Percentiles rank a stretch among this genome's conserved stretches.
Conservation (phyloP, 148 eudicot species). For the Fallopia convolvulus region DNA sequence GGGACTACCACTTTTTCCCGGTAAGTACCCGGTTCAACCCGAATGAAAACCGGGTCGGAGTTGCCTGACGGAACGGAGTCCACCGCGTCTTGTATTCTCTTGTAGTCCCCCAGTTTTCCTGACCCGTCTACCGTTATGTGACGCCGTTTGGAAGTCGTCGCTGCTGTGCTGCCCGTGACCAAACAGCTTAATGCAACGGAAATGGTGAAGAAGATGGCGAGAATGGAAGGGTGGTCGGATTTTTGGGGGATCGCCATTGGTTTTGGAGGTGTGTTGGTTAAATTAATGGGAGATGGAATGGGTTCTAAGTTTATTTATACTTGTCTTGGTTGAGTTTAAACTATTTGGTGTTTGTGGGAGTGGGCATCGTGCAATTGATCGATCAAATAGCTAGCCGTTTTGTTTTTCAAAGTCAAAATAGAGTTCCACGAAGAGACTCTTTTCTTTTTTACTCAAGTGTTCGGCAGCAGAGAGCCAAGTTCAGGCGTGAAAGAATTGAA, state of each 20-base stretch:
- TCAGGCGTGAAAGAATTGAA: background rate
- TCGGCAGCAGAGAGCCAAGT: background rate
- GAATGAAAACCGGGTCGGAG: constrained; percentile 21
- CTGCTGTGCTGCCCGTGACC: background rate
- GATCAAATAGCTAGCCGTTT: background rate
- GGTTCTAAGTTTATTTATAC: background rate
- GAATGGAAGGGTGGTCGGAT: background rate
- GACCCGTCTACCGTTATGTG: constrained; percentile 28
- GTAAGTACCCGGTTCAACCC: constrained; percentile 35
- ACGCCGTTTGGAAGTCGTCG: background rate
- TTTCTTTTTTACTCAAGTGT: background rate
- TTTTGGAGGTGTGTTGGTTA: background rate
- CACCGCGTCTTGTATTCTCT: constrained; percentile 33
- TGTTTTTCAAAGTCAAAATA: background rate
- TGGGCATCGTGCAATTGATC: constrained; percentile 6
- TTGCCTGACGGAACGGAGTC: constrained; percentile 28
- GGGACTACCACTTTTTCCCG: constrained; percentile 28
- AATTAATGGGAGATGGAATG: background rate
- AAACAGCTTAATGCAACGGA: background rate
- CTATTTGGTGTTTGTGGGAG: background rate
- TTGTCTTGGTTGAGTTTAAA: background rate
- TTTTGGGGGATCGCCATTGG: background rate
- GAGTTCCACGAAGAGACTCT: background rate
- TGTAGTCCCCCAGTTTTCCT: constrained; percentile 20
- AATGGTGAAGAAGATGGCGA: background rate